These are phyloP conservation scores for Luvunga scandens DNA, from an alignment of 345 rosid genomes.

Conservation along the genomic window DNA sequence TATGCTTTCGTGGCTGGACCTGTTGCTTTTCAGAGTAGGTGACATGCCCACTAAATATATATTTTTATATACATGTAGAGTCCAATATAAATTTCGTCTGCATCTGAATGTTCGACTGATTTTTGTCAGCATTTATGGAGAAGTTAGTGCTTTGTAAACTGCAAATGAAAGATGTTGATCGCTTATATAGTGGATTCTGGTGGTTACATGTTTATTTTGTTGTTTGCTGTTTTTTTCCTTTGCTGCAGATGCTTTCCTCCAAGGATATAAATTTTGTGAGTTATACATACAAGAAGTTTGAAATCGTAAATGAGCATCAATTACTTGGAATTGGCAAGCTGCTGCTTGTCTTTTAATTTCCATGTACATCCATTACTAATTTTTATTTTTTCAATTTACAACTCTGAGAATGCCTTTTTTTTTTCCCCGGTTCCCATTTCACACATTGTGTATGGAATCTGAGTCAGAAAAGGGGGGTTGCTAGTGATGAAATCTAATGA, in stretches of 20 bases:
- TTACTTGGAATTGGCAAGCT: constrained; percentile 82
- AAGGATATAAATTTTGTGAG: constrained; percentile 95
- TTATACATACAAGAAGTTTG: constrained; percentile 95
- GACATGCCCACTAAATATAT: not conserved
- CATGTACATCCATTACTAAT: not conserved
- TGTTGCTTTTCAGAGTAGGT: not conserved
- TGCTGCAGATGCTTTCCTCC: constrained; percentile 85
- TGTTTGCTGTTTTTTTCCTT: not conserved
- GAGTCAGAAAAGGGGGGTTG: not conserved
- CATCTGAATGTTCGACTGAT: not conserved
- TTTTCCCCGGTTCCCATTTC: not conserved
- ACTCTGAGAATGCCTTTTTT: not conserved
- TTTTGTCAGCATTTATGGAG: not conserved
- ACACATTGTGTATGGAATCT: not conserved
- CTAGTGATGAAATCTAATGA: not conserved
- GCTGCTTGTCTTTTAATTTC: constrained; percentile 2
- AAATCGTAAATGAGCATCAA: constrained; percentile 83
- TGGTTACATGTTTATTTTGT: not conserved
- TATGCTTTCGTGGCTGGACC: not conserved
- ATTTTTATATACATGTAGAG: not conserved
- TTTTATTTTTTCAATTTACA: constrained; percentile 6
- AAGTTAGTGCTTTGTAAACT: not conserved
- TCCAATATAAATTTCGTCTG: not conserved
- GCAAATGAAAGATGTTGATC: not conserved
- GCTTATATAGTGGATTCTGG: constrained; percentile 1